Conservation (phyloP, 2,329 filamentous ascomycete species). For the Fusarium buxicola region DNA sequence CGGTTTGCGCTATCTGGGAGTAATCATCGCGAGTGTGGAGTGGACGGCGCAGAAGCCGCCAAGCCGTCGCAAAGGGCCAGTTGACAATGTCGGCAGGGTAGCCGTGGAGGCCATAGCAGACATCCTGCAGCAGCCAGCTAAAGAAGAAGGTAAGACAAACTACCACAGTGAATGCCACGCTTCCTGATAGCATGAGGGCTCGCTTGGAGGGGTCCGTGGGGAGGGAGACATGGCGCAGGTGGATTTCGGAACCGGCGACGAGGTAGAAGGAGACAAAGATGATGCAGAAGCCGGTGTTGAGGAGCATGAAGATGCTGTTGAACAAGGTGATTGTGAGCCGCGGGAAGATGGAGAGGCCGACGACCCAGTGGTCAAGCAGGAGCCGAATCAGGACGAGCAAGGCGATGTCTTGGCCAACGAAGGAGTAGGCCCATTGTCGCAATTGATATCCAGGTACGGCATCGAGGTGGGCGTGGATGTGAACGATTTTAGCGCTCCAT, state of each 20-base stretch:
- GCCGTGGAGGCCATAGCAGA: constrained; percentile 32
- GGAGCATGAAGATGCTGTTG: constrained; percentile 26
- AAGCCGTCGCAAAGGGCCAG: constrained; percentile 36
- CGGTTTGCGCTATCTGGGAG: constrained; percentile 40
- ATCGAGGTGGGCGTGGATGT: constrained; percentile 48
- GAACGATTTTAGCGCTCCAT: constrained; percentile 48
- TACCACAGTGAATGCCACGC: constrained; percentile 43
- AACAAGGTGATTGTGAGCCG: constrained; percentile 21
- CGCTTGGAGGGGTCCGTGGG: constrained; percentile 48
- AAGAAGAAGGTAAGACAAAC: constrained; percentile 26
- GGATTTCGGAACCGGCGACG: constrained; percentile 50
- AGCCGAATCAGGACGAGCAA: constrained; percentile 49
- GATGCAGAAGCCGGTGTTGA: constrained; percentile 23
- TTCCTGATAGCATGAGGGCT: constrained; percentile 48
- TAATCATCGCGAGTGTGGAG: constrained; percentile 19
- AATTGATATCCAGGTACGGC: constrained; percentile 39
- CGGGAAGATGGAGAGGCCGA: constrained; percentile 13
- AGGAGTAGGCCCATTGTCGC: constrained; percentile 45
- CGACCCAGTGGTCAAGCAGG: constrained; percentile 46
- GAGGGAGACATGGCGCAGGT: constrained; percentile 50
- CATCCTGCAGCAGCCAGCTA: constrained; percentile 45
- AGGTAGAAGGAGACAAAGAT: constrained; percentile 48
- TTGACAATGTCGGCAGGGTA: constrained; percentile 44
- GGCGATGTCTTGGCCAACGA: constrained; percentile 50
- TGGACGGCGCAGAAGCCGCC: constrained; percentile 14